phyloP scores from a whole-genome alignment of 441 rosid species.

The Gossypium schwendimanii region DNA sequence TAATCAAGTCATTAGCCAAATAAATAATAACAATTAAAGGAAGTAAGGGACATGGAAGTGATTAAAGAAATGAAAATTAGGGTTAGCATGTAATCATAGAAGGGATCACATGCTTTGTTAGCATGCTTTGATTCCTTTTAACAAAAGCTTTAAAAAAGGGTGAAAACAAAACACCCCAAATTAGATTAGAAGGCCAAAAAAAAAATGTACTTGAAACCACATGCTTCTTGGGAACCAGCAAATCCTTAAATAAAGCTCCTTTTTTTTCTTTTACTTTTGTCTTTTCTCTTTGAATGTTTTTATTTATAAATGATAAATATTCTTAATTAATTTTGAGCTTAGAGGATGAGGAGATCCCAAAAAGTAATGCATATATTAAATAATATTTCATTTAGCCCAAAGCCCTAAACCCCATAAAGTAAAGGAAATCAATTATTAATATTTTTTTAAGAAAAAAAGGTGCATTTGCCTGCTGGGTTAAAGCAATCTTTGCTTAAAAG shows the following conservation, averaged over 20 bases:
- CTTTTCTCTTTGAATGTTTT: too few species aligned
- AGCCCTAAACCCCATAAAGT: constrained; percentile 33
- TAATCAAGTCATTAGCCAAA: constrained; percentile 2
- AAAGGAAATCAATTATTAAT: neutral
- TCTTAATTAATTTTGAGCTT: neutral
- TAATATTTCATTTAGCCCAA: constrained; percentile 19
- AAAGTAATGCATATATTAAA: constrained; percentile 25
- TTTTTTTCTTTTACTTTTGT: neutral
- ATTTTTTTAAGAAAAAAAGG: neutral
- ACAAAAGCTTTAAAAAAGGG: constrained; percentile 21
- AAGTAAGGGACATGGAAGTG: neutral
- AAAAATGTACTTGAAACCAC: constrained; percentile 29
- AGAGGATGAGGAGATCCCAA: constrained; percentile 50
- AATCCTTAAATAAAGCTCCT: constrained; percentile 16
- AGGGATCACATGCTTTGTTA: constrained; percentile 44
- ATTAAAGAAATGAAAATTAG: constrained; percentile 19
- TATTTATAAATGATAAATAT: neutral
- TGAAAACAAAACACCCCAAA: constrained; percentile 9
- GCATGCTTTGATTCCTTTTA: constrained; percentile 53
- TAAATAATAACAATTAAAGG: constrained; percentile 6
- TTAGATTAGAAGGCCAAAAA: constrained; percentile 4
- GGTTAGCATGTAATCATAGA: constrained; percentile 23
- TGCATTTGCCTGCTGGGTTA: constrained; percentile 42
- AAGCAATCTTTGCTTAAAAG: constrained; percentile 31
- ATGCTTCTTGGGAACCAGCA: constrained; percentile 57